These are phyloP conservation scores for Suillus paluster DNA, from an alignment of 768 basidiomycete species.

Conservation along the genomic window DNA sequence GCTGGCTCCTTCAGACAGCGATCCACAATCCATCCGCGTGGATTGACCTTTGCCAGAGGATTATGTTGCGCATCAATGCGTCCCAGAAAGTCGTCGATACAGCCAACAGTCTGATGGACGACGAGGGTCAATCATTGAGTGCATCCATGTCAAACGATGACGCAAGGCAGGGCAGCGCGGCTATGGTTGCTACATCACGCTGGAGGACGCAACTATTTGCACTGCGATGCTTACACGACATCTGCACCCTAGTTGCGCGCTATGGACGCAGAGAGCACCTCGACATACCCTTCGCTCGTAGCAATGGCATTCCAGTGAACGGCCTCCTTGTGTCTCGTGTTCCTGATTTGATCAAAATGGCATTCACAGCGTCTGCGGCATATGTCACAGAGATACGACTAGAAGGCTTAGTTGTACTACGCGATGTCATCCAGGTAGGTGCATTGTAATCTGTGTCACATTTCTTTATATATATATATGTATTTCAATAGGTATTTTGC, in stretches of 20 bases:
- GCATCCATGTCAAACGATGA: constrained; percentile 46
- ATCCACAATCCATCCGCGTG: constrained; percentile 93
- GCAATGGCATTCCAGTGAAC: constrained; percentile 56
- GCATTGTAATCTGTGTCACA: neutral
- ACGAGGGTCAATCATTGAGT: constrained; percentile 93
- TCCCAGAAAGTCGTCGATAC: constrained; percentile 75
- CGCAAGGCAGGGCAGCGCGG: constrained; percentile 36
- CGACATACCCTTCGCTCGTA: constrained; percentile 72
- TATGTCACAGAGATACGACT: constrained; percentile 95
- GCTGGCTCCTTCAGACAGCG: constrained; percentile 96
- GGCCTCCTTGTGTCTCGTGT: constrained; percentile 83
- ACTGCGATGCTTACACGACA: constrained; percentile 87
- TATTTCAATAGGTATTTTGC: constrained; percentile 74
- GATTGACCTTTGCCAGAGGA: constrained; percentile 97
- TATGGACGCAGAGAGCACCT: constrained; percentile 85
- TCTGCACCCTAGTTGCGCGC: constrained; percentile 74
- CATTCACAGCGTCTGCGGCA: constrained; percentile 95
- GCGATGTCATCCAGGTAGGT: constrained; percentile 88
- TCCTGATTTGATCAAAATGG: constrained; percentile 95
- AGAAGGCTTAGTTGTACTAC: constrained; percentile 86
- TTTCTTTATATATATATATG: constrained; percentile 15
- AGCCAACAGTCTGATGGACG: constrained; percentile 67
- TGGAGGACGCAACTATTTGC: constrained; percentile 99
- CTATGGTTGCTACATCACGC: constrained; percentile 65
- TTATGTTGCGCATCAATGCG: constrained; percentile 93